These are phyloP conservation scores for Cladosporium sp. DNA, from an alignment of 2,329 filamentous ascomycete genomes.

Conservation along the genomic window DNA sequence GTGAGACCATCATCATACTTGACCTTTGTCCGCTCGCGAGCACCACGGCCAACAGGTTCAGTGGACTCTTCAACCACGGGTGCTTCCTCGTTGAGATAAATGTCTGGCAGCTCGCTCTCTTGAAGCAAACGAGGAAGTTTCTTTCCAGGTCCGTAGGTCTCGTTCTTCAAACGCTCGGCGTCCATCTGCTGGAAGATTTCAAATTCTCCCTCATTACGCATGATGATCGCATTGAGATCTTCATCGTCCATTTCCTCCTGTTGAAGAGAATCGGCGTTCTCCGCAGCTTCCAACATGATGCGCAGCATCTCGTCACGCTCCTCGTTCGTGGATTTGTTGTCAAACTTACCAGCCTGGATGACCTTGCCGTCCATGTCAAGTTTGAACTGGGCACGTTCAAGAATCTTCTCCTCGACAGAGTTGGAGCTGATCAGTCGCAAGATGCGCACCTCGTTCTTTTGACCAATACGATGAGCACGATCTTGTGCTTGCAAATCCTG, in stretches of 20 bases:
- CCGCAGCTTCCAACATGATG: conserved; percentile 80
- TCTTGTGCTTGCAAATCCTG: conserved; percentile 99
- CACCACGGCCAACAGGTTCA: conserved; percentile 69
- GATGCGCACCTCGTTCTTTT: conserved; percentile 99
- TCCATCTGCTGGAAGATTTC: conserved; percentile 77
- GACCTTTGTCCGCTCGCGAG: conserved; percentile 89
- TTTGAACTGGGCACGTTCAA: conserved; percentile 95
- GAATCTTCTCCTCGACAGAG: conserved; percentile 96
- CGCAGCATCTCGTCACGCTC: conserved; percentile 96
- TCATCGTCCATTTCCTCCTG: conserved; percentile 99
- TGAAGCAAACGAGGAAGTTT: conserved; percentile 73
- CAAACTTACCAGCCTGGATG: conserved; percentile 98
- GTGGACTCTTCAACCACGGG: conserved; percentile 74
- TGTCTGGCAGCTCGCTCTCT: conserved; percentile 86
- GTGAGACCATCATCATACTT: conserved; percentile 96
- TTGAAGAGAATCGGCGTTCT: conserved; percentile 66
- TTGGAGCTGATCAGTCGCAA: conserved; percentile 92
- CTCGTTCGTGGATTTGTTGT: conserved; percentile 98
- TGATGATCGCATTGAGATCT: conserved; percentile 90
- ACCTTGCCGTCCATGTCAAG: conserved; percentile 99
- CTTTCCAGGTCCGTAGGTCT: conserved; percentile 69
- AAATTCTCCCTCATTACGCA: conserved; percentile 79
- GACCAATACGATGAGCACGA: conserved; percentile 98
- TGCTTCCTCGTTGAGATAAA: conserved; percentile 84
- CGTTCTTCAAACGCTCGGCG: conserved; percentile 62